Conservation (phyloP, 2,329 filamentous ascomycete species). For the Colletotrichum incanum region DNA sequence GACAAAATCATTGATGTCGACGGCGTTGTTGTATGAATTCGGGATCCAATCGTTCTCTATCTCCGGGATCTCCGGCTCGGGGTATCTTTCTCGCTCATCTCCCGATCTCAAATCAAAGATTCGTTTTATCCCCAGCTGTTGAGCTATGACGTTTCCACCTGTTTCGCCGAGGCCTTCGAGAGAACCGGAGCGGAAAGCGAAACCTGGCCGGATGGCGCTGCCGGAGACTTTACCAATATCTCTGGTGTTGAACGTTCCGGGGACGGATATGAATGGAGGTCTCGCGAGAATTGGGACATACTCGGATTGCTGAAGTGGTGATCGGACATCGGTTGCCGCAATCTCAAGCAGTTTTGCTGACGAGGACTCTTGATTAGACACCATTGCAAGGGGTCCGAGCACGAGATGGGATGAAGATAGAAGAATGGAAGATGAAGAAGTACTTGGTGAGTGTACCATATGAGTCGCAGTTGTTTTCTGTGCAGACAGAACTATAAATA, state of each 20-base stretch:
- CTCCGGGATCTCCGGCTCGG: background rate
- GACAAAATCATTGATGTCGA: background rate
- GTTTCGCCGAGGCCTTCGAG: background rate
- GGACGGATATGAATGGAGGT: background rate
- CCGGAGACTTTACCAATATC: slow-evolving; percentile 17
- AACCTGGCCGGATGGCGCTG: slow-evolving; percentile 7
- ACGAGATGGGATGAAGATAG: background rate
- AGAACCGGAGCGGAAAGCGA: slow-evolving; percentile 21
- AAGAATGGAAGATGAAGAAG: background rate
- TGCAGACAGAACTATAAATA: background rate
- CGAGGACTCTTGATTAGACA: background rate
- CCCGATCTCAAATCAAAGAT: background rate
- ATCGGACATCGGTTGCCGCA: background rate
- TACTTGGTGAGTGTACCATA: background rate
- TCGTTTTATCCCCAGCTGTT: background rate
- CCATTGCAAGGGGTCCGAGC: background rate
- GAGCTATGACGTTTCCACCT: background rate
- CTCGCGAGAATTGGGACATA: background rate
- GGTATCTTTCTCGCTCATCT: background rate
- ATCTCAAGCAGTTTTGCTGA: background rate
- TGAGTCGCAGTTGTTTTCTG: background rate
- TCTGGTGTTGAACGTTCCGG: slow-evolving; percentile 17
- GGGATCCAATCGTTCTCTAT: background rate
- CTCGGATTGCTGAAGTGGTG: background rate
- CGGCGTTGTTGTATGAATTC: background rate